A percentile compares a stretch with the other conserved stretches of the same genome.
Evolutionary conservation across 1,284 basidiomycete genomes (phyloP).

Genomic region (Irpex sp.): DNA sequence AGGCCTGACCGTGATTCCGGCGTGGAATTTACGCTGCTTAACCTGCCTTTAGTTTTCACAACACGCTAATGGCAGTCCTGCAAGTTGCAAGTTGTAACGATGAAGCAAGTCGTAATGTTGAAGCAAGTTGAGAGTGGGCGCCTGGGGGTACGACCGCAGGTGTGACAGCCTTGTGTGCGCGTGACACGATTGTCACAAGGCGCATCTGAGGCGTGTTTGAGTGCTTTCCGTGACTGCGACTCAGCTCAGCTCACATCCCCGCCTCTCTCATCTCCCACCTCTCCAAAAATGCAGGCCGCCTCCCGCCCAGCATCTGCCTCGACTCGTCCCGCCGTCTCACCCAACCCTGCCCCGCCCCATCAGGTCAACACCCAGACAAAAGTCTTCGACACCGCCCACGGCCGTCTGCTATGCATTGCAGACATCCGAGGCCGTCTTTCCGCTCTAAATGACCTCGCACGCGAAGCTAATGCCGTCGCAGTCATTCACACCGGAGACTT

Average conservation of each 20-base stretch:
- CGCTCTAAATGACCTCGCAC: conserved; percentile 86
- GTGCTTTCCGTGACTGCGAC: neutral
- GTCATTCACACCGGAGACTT: conserved; percentile 99
- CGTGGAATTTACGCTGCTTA: neutral
- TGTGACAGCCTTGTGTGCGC: neutral
- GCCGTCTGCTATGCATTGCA: conserved; percentile 92
- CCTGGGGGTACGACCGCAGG: neutral
- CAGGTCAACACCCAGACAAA: conserved; percentile 76
- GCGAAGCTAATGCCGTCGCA: conserved; percentile 86
- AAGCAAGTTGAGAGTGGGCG: neutral
- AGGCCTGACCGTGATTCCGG: neutral
- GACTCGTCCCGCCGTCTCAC: conserved; percentile 51
- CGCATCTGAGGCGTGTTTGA: conserved; percentile 1
- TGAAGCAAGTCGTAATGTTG: neutral
- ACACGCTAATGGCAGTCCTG: neutral
- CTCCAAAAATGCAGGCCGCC: conserved; percentile 31
- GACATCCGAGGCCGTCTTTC: conserved; percentile 91
- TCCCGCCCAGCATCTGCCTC: conserved; percentile 59
- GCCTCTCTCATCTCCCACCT: conserved; percentile 9
- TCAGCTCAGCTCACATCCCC: neutral
- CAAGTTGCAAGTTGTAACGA: neutral
- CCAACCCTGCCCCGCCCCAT: conserved; percentile 41
- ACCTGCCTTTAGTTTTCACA: neutral
- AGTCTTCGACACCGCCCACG: conserved; percentile 71
- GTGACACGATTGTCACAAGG: neutral